Conservation (phyloP, 2,329 filamentous ascomycete species). For the Epicoccum nigrum region DNA sequence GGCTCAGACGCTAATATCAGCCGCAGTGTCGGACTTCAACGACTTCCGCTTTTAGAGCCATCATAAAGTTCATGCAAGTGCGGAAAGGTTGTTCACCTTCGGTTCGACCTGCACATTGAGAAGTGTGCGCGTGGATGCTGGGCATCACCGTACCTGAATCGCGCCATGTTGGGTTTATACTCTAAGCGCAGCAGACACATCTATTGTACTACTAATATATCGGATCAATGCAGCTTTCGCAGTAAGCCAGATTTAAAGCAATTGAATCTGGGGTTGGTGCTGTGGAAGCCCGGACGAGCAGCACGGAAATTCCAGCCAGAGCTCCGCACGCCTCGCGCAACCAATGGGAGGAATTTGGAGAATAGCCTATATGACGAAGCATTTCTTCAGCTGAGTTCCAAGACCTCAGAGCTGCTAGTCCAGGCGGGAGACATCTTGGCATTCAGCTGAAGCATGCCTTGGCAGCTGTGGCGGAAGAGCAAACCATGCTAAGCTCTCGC, state of each 20-base stretch:
- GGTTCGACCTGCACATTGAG: not conserved
- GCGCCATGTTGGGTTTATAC: too few relatives aligned
- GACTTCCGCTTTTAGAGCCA: too few relatives aligned
- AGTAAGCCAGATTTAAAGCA: too few relatives aligned
- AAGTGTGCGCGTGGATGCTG: not conserved
- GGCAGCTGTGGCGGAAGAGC: not conserved
- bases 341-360: not conserved
- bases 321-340: not conserved
- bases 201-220: too few relatives aligned
- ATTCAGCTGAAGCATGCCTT: not conserved
- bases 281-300: not conserved
- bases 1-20: too few relatives aligned
- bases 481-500: not conserved
- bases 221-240: too few relatives aligned
- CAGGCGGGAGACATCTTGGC: not conserved
- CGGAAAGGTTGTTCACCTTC: not conserved
- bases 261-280: too few relatives aligned
- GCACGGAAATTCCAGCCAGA: not conserved
- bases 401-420: not conserved
- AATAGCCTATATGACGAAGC: not conserved
- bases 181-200: too few relatives aligned
- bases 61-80: too few relatives aligned
- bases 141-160: too few relatives aligned
- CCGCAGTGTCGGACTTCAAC: too few relatives aligned
- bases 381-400: not conserved